These are phyloP conservation scores for Strigomonas oncopelti DNA, from an alignment of 208 protist species.

Conservation along the genomic window DNA sequence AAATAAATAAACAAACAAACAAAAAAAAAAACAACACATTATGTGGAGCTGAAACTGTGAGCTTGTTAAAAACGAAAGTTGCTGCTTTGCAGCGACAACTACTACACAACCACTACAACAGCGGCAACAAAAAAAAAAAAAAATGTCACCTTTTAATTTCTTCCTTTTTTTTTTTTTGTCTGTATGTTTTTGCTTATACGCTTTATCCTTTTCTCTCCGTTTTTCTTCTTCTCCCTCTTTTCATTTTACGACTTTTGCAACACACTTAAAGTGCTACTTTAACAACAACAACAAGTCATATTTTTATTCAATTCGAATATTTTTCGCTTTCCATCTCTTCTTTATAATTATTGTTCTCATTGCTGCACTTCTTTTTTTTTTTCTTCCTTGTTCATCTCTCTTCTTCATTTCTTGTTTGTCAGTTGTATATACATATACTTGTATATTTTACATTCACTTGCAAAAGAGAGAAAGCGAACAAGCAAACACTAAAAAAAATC, in stretches of 20 bases:
- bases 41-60: no score
- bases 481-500: neutral
- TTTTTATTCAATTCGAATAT: neutral
- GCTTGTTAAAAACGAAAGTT: no score
- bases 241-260: neutral
- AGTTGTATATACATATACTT: conserved; percentile 15
- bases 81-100: no score
- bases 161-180: neutral
- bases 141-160: neutral
- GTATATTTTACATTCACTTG: no score
- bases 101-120: no score
- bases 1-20: no score
- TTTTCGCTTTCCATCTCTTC: neutral
- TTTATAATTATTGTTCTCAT: conserved; percentile 3
- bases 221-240: neutral
- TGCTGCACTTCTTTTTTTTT: conserved; percentile 9
- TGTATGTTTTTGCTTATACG: neutral
- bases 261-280: no score
- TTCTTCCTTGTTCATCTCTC: neutral
- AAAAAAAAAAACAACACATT: no score
- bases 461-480: no score
- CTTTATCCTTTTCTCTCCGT: neutral
- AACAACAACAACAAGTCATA: no score
- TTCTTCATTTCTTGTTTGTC: conserved; percentile 15
- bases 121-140: neutral